phyloP scores from a whole-genome alignment of 345 rosid species.

The Gossypium australe region DNA sequence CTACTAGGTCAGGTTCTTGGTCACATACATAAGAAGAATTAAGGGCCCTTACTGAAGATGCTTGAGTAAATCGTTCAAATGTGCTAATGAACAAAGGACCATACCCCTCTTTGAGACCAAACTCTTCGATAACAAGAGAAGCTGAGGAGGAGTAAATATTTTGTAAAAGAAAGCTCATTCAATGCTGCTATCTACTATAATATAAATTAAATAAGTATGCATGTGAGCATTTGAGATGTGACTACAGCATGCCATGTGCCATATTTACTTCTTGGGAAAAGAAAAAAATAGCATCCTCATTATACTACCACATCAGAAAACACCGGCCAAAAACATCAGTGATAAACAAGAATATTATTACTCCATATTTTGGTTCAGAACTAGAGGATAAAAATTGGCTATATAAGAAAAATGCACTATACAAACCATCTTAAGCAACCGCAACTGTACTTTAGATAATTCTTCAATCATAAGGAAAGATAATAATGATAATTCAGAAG shows the following conservation, averaged over 20 bases:
- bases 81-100: conserved; percentile 69
- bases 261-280: neutral
- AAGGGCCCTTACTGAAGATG: conserved; percentile 75
- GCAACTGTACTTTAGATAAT: neutral
- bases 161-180: neutral
- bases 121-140: conserved; percentile 84
- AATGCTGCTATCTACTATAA: neutral
- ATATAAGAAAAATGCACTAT: neutral
- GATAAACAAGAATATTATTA: conserved; percentile 1
- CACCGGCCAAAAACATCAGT: neutral
- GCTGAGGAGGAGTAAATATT: conserved; percentile 38
- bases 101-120: conserved; percentile 78
- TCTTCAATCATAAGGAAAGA: neutral
- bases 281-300: neutral
- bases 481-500: neutral
- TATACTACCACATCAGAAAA: neutral
- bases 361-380: neutral
- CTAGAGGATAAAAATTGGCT: neutral
- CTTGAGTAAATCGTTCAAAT: conserved; percentile 79
- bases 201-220: neutral
- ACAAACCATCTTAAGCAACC: neutral
- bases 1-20: conserved; percentile 97
- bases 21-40: conserved; percentile 91
- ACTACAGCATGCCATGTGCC: neutral
- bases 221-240: neutral